Conservation (phyloP, 2,329 filamentous ascomycete species). For the Talaromyces sp. region DNA sequence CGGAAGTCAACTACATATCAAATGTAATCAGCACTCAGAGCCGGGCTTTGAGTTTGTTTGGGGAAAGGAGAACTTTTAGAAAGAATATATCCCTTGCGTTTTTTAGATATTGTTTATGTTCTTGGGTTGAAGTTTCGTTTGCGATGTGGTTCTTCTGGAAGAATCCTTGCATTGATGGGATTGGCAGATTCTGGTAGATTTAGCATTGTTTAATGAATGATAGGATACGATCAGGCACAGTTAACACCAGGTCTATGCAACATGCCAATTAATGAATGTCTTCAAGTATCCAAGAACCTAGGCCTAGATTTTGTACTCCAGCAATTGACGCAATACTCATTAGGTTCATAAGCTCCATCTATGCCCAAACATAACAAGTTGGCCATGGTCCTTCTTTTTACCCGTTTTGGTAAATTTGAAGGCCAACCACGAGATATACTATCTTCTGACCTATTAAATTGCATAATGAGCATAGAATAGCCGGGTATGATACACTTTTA, state of each 20-base stretch:
- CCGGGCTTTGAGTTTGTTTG: slow-evolving; percentile 63
- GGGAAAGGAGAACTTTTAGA: slow-evolving; percentile 56
- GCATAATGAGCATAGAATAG: background rate
- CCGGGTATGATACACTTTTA: background rate
- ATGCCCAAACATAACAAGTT: background rate
- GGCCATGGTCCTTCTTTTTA: background rate
- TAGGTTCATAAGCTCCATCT: background rate
- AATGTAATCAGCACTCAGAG: slow-evolving; percentile 85
- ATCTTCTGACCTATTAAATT: background rate
- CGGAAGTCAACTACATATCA: slow-evolving; percentile 73
- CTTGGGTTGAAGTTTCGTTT: background rate
- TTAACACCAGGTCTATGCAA: background rate
- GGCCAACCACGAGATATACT: background rate
- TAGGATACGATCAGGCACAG: background rate
- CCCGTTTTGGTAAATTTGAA: background rate
- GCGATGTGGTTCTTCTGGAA: slow-evolving; percentile 3
- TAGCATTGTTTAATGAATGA: slow-evolving; percentile 1
- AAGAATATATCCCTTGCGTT: background rate
- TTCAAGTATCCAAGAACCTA: background rate
- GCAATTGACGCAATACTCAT: background rate
- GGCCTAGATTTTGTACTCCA: background rate
- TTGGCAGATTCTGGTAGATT: slow-evolving; percentile 4
- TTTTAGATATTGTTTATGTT: background rate
- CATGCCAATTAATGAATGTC: background rate
- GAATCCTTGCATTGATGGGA: slow-evolving; percentile 7